phyloP scores from a whole-genome alignment of 2,329 filamentous ascomycete species.

The Plectosphaerella sp. region DNA sequence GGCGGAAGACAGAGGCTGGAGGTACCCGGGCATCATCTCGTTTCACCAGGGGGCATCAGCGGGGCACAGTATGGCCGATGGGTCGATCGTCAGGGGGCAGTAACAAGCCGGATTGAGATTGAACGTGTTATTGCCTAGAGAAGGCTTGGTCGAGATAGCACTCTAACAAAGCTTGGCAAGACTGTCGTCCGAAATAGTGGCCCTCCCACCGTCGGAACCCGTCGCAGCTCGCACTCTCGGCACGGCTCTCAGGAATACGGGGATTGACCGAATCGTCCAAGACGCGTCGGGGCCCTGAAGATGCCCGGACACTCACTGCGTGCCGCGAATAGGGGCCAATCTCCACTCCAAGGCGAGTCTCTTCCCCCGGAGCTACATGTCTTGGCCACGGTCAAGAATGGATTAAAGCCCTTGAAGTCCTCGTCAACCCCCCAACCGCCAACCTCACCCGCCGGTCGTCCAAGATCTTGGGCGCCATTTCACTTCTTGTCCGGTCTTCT shows the following conservation, averaged over 20 bases:
- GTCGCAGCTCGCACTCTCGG: too few species aligned
- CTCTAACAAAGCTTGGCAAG: not conserved
- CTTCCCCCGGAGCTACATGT: not conserved
- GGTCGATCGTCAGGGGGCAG: not conserved
- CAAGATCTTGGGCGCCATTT: not conserved
- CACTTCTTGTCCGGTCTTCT: not conserved
- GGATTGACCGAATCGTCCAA: too few species aligned
- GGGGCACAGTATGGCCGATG: not conserved
- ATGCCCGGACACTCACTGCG: too few species aligned
- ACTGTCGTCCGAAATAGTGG: too few species aligned
- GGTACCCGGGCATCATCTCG: constrained; percentile 3
- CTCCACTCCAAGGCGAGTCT: too few species aligned
- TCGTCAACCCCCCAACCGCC: not conserved
- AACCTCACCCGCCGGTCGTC: not conserved
- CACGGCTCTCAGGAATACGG: too few species aligned
- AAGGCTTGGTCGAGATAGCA: not conserved
- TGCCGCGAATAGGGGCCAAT: too few species aligned
- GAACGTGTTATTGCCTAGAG: too few species aligned
- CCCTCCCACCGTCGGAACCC: not conserved
- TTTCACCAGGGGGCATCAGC: not conserved
- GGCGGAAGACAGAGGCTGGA: not conserved
- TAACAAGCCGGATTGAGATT: not conserved
- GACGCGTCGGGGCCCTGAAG: too few species aligned
- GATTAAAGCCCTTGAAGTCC: not conserved
- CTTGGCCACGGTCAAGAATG: not conserved